Conservation (phyloP, 257 asterid species). For the Solanum habrochaites region DNA sequence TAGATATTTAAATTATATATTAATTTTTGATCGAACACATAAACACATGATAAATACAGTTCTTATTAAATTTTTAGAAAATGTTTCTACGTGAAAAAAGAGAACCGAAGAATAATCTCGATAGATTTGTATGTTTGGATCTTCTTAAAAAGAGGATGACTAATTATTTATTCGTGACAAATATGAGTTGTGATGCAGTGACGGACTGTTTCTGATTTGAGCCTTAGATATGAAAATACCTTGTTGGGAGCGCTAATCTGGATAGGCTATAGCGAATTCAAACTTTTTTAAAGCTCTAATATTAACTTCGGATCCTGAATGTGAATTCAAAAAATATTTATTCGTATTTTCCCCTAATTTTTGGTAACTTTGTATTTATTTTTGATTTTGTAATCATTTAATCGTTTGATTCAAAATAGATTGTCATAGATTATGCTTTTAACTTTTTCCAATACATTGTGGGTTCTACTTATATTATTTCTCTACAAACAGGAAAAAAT, state of each 20-base stretch:
- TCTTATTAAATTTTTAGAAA: background rate
- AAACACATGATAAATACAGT: background rate
- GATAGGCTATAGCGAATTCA: no score
- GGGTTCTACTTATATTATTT: background rate
- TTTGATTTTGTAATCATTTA: background rate
- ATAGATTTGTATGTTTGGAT: background rate
- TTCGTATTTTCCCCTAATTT: background rate
- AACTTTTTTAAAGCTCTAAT: background rate
- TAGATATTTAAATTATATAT: background rate
- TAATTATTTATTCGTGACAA: background rate
- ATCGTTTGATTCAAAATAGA: background rate
- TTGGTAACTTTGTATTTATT: background rate
- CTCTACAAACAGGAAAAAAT: background rate
- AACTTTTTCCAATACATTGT: background rate
- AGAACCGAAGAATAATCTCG: background rate
- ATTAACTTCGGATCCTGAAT: no score
- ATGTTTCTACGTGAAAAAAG: background rate
- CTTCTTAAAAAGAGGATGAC: background rate
- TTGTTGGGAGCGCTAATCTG: background rate
- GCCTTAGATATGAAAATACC: no score
- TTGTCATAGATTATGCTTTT: background rate
- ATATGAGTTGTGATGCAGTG: no score
- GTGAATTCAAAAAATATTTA: background rate
- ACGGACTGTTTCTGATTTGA: no score
- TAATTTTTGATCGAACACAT: rapidly evolving